Base-by-base conservation (phyloP, 2,329 filamentous ascomycete genomes). In the Thyridium curvatum region DNA sequence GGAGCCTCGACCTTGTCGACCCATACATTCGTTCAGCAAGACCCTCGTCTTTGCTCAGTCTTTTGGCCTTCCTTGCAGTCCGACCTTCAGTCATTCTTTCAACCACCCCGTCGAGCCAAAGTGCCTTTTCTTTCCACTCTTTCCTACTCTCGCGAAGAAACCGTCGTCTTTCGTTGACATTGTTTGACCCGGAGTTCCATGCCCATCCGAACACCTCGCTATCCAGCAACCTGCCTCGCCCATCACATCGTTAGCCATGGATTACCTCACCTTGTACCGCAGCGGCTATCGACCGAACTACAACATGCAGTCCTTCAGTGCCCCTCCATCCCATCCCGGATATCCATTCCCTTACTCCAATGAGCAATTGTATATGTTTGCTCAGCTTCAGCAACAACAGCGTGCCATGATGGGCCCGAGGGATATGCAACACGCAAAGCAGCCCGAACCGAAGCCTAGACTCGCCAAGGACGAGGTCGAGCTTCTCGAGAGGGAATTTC, bases 401-500 rank as follows among this genome's bases (percentile, higher is more conserved):
- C 51, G 41, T 30, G 42, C 45, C 33, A 46, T 50, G 48, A 48
- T 47, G 47, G 41, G 46, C 14, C 35, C 40, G 13, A 39, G 43
- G 29, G 31, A 34, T 26, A 34, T 36, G 33, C 13, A 35, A 6
- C 40, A 21, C 13, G 28, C 43, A 5, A 58, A 64, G 47, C 59
- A 60, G 16, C 65, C 62, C 39, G 65, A 73, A 46, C 66, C 71
- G 12, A 75, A 74, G 50, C 69, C 72, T 16, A 62, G 72, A 26
- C 60, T 79, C 21, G 72, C 72, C 40, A 78, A 77, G 53, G 72
- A 77, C 37, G 74, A 78, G 53, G 74, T 78, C 8, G 73, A 77
- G 45, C 54, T 74, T 35, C 61, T 82, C 21, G 78, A 82, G 51
- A 65, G 68, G 28, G 75, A 80, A 52, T 82, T 82, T 47, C 67